Evolutionary conservation across 139 green algal species (phyloP).

Genomic region (Deuterostichococcus epilithicus): DNA sequence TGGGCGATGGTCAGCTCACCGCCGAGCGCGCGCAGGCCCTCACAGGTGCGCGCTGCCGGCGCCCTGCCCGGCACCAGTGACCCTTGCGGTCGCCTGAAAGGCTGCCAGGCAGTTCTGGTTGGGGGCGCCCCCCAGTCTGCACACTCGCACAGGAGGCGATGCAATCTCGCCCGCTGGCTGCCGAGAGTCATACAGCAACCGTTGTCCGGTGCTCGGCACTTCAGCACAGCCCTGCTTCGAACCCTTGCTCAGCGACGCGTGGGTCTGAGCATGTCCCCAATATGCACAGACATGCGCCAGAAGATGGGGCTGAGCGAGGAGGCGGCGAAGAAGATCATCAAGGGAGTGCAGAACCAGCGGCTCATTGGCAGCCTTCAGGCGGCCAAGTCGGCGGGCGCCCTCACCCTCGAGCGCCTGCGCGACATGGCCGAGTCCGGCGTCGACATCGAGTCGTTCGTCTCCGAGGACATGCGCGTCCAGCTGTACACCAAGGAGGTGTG

Average conservation of each 20-base stretch:
- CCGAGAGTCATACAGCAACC: too few species aligned
- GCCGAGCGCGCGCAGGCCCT: not conserved
- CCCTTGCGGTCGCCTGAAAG: not conserved
- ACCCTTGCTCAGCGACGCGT: too few species aligned
- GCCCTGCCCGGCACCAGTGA: too few species aligned
- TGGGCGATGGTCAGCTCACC: not conserved
- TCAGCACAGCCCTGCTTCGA: too few species aligned
- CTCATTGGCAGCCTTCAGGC: conserved; percentile 40
- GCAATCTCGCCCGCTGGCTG: too few species aligned
- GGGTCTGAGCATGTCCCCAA: too few species aligned
- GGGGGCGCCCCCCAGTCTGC: too few species aligned
- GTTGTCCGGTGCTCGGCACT: too few species aligned
- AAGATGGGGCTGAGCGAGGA: conserved; percentile 85
- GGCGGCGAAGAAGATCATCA: conserved; percentile 78
- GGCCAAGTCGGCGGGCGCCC: conserved; percentile 49
- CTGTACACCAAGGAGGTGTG: conserved; percentile 79
- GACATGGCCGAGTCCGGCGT: conserved; percentile 71
- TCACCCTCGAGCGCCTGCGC: conserved; percentile 56
- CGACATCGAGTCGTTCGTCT: conserved; percentile 60
- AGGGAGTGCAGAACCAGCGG: conserved; percentile 61
- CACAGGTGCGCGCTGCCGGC: not conserved
- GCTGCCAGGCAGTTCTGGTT: not conserved
- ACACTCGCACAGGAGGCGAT: too few species aligned
- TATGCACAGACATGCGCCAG: conserved; percentile 46
- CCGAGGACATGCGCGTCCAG: conserved; percentile 63